A percentile compares a stretch with the other conserved stretches of the same genome.
Conservation (phyloP, 163 green algal genomes). For the Trebouxiophyceae sp. region DNA sequence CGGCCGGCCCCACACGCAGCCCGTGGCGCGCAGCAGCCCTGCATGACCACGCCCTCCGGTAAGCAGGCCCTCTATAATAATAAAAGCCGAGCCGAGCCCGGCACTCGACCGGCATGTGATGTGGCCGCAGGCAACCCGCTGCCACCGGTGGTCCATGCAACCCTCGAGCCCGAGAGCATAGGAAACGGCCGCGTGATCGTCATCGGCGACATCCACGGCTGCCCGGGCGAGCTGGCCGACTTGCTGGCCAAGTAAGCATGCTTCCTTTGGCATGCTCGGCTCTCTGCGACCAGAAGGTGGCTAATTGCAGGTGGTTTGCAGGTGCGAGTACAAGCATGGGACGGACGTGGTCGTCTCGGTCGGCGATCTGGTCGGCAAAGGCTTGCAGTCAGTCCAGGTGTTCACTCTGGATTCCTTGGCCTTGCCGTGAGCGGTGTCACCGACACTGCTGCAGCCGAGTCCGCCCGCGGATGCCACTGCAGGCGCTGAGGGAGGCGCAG, state of each 20-base stretch:
- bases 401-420: too few species aligned
- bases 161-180: conserved; percentile 1
- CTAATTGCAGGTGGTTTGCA: too few species aligned
- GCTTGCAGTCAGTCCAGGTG: conserved; percentile 11
- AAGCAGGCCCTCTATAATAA: too few species aligned
- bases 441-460: too few species aligned
- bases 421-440: too few species aligned
- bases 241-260: conserved; percentile 31
- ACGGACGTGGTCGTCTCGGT: conserved; percentile 52
- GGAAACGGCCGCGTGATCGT: conserved; percentile 24
- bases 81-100: too few species aligned
- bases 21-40: too few species aligned
- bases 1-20: too few species aligned
- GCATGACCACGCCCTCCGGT: too few species aligned
- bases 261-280: not conserved
- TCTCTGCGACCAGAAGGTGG: too few species aligned
- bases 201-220: conserved; percentile 62
- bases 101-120: too few species aligned
- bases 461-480: not conserved
- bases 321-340: conserved; percentile 16
- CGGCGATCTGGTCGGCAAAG: conserved; percentile 69
- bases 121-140: conserved; percentile 15
- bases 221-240: conserved; percentile 34
- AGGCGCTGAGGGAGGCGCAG: conserved; percentile 1
- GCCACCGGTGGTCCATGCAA: conserved; percentile 9